phyloP scores from a whole-genome alignment of 805 yeast species.

The Barnettozyma botsteinii region DNA sequence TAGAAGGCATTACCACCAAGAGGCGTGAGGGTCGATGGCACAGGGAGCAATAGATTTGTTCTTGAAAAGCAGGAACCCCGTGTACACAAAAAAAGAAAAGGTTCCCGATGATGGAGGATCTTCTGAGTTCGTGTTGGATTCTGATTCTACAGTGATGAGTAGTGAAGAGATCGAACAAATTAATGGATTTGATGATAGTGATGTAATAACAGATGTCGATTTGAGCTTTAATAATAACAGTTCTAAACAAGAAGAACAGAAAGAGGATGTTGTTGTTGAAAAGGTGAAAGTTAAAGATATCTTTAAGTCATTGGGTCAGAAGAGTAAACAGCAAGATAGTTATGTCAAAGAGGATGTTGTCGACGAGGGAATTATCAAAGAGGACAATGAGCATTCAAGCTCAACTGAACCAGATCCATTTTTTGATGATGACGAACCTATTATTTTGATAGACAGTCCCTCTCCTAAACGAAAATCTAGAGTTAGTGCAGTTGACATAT shows the following conservation, averaged over 20 bases:
- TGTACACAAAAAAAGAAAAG: not conserved
- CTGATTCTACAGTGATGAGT: not conserved
- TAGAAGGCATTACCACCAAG: too few relatives aligned
- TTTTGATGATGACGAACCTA: not conserved
- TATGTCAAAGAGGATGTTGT: too few relatives aligned
- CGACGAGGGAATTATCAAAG: too few relatives aligned
- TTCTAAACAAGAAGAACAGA: not conserved
- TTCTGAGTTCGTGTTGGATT: not conserved
- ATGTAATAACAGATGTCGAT: slow-evolving; percentile 4
- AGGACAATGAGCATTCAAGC: too few relatives aligned
- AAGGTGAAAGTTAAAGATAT: slow-evolving; percentile 8
- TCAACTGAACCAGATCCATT: not conserved
- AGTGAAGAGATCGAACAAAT: not conserved
- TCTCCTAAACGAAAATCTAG: not conserved
- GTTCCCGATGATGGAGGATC: not conserved
- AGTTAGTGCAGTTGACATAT: not conserved
- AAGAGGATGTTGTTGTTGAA: not conserved
- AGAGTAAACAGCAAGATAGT: too few relatives aligned
- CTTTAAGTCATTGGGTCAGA: slow-evolving; percentile 1
- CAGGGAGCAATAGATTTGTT: slow-evolving; percentile 5
- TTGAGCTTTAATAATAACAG: not conserved
- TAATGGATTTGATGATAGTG: not conserved
- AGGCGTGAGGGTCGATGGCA: not conserved
- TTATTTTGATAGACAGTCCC: not conserved
- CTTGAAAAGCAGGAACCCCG: not conserved